These are phyloP conservation scores for Colletotrichum gloeosporioides DNA, from an alignment of 2,329 filamentous ascomycete species.

Conservation along the genomic window DNA sequence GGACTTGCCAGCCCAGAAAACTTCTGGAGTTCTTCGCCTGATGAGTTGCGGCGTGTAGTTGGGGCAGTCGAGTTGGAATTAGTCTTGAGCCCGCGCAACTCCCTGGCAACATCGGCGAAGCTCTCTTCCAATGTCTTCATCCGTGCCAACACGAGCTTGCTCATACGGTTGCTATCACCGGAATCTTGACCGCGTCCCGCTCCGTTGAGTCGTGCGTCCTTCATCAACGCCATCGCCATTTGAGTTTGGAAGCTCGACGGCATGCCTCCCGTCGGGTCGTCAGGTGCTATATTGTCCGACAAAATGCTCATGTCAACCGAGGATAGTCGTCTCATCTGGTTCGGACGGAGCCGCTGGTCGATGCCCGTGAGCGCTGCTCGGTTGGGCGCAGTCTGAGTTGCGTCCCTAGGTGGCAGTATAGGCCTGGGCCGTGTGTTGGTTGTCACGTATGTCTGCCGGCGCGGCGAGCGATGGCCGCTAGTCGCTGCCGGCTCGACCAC, in stretches of 20 bases:
- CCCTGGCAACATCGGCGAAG: constrained; percentile 83
- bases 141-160: constrained; percentile 80
- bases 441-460: constrained; percentile 45
- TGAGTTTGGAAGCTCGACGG: constrained; percentile 83
- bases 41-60: constrained; percentile 58
- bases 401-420: constrained; percentile 55
- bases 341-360: constrained; percentile 47
- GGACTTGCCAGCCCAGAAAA: constrained; percentile 28
- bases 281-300: constrained; percentile 71
- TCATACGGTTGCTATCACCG: constrained; percentile 70
- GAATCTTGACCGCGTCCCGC: constrained; percentile 38
- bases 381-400: constrained; percentile 62
- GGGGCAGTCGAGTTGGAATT: constrained; percentile 48
- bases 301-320: constrained; percentile 77
- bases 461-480: constrained; percentile 51
- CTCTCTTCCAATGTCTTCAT: constrained; percentile 95
- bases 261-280: constrained; percentile 67
- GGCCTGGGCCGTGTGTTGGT: constrained; percentile 62
- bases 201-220: constrained; percentile 56
- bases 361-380: constrained; percentile 59
- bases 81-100: constrained; percentile 71
- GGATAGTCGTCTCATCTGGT: constrained; percentile 51
- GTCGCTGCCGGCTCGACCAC: constrained; percentile 41
- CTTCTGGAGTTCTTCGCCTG: constrained; percentile 42
- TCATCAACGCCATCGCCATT: constrained; percentile 74